phyloP scores from a whole-genome alignment of 2,329 filamentous ascomycete genomes.

The Exophiala spinifera region DNA sequence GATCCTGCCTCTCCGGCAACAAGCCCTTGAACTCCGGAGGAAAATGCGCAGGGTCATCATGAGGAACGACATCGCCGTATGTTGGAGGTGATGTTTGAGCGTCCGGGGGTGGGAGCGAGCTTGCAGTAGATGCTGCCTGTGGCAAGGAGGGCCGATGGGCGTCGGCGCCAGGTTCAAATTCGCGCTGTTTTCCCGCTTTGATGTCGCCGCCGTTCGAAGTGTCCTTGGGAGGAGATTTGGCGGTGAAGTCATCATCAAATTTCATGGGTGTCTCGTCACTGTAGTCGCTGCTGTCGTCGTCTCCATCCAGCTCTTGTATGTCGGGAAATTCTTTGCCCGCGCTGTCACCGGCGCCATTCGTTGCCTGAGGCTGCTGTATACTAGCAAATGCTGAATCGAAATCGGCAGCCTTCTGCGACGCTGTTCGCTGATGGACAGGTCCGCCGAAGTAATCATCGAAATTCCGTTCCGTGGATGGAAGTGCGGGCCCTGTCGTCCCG shows the following conservation, averaged over 20 bases:
- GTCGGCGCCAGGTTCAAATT: slow-evolving; percentile 25
- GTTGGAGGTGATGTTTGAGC: slow-evolving; percentile 54
- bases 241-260: slow-evolving; percentile 90
- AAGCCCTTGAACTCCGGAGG: slow-evolving; percentile 41
- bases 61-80: slow-evolving; percentile 33
- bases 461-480: slow-evolving; percentile 31
- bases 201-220: slow-evolving; percentile 23
- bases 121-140: slow-evolving; percentile 34
- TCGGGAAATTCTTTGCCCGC: slow-evolving; percentile 78
- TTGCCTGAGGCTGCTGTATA: slow-evolving; percentile 42
- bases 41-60: slow-evolving; percentile 37
- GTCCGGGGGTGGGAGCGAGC: slow-evolving; percentile 48
- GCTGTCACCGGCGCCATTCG: slow-evolving; percentile 31
- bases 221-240: slow-evolving; percentile 49
- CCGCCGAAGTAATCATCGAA: slow-evolving; percentile 48
- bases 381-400: slow-evolving; percentile 48
- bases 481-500: neutral
- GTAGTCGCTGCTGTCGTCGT: slow-evolving; percentile 78
- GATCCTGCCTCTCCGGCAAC: slow-evolving; percentile 39
- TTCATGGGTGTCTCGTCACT: slow-evolving; percentile 64
- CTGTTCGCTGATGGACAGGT: slow-evolving; percentile 42
- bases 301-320: slow-evolving; percentile 71
- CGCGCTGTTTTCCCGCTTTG: slow-evolving; percentile 38
- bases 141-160: slow-evolving; percentile 37
- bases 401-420: slow-evolving; percentile 46